phyloP scores from a whole-genome alignment of 2,329 filamentous ascomycete genomes.

The Cercospora zeina region DNA sequence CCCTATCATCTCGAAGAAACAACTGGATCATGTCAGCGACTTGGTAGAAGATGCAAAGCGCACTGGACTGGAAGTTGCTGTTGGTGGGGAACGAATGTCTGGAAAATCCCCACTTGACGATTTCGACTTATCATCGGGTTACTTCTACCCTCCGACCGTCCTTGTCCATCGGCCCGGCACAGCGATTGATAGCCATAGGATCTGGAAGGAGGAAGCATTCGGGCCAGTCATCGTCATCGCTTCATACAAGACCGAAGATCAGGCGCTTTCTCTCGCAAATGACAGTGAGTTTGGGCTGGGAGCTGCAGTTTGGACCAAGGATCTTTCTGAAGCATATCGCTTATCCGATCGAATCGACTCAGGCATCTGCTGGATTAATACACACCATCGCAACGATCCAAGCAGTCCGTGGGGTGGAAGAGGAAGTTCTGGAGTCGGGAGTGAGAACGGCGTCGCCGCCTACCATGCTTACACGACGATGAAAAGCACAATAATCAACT shows the following conservation, averaged over 20 bases:
- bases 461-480: constrained; percentile 51
- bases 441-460: constrained; percentile 66
- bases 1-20: constrained; percentile 60
- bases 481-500: constrained; percentile 71
- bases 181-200: constrained; percentile 29
- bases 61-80: constrained; percentile 53
- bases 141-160: constrained; percentile 52
- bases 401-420: constrained; percentile 70
- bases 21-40: constrained; percentile 64
- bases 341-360: constrained; percentile 57
- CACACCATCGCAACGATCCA: constrained; percentile 70
- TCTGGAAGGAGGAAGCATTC: constrained; percentile 55
- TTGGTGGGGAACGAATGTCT: constrained; percentile 48
- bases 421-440: constrained; percentile 64
- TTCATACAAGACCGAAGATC: constrained; percentile 44
- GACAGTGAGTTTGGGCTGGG: constrained; percentile 54
- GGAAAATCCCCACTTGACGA: constrained; percentile 54
- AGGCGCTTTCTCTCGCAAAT: constrained; percentile 52
- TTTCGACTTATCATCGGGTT: constrained; percentile 53
- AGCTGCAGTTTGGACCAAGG: constrained; percentile 54
- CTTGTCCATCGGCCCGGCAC: constrained; percentile 33
- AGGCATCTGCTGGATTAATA: constrained; percentile 65
- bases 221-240: constrained; percentile 48
- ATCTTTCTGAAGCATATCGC: constrained; percentile 55
- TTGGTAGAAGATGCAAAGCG: constrained; percentile 66